A percentile compares a stretch with the other conserved stretches of the same genome.
Conservation (phyloP, 805 yeast species). For the Hemisphaericaspora nanyangensis region DNA sequence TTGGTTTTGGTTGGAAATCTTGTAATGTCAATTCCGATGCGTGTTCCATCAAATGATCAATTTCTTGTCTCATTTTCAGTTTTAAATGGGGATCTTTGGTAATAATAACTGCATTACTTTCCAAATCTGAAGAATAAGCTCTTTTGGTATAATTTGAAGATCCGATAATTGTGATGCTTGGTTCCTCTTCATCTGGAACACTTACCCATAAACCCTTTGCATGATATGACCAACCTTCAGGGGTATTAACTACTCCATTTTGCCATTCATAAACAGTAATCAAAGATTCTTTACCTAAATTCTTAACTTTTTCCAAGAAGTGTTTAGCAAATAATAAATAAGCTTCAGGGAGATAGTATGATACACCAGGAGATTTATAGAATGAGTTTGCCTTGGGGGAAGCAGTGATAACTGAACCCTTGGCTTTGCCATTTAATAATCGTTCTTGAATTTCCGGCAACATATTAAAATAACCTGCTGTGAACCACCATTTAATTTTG, state of each 20-base stretch:
- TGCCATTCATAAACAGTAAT: slow-evolving; percentile 80
- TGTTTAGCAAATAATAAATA: slow-evolving; percentile 70
- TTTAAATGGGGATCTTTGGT: slow-evolving; percentile 65
- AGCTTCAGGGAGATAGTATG: slow-evolving; percentile 80
- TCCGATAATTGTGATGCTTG: slow-evolving; percentile 80
- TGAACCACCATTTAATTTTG: slow-evolving; percentile 71
- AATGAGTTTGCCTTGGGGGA: slow-evolving; percentile 94
- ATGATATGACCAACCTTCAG: slow-evolving; percentile 94
- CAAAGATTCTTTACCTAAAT: slow-evolving; percentile 34
- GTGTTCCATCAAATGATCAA: slow-evolving; percentile 53
- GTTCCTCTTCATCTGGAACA: slow-evolving; percentile 51
- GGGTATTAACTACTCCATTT: slow-evolving; percentile 75
- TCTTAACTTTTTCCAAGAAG: slow-evolving; percentile 54
- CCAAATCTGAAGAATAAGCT: slow-evolving; percentile 84
- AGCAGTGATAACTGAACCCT: slow-evolving; percentile 80
- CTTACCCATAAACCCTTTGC: slow-evolving; percentile 93
- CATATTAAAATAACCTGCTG: slow-evolving; percentile 97
- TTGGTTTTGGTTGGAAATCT: slow-evolving; percentile 49
- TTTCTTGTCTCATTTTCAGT: slow-evolving; percentile 54
- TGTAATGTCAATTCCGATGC: slow-evolving; percentile 50
- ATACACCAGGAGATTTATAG: slow-evolving; percentile 77
- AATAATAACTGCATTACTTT: slow-evolving; percentile 76
- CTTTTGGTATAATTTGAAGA: slow-evolving; percentile 91
- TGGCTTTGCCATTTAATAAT: slow-evolving; percentile 54
- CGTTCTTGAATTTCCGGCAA: slow-evolving; percentile 63